phyloP scores from a whole-genome alignment of 1,139 yeast species.

The Hansenula sp. region DNA sequence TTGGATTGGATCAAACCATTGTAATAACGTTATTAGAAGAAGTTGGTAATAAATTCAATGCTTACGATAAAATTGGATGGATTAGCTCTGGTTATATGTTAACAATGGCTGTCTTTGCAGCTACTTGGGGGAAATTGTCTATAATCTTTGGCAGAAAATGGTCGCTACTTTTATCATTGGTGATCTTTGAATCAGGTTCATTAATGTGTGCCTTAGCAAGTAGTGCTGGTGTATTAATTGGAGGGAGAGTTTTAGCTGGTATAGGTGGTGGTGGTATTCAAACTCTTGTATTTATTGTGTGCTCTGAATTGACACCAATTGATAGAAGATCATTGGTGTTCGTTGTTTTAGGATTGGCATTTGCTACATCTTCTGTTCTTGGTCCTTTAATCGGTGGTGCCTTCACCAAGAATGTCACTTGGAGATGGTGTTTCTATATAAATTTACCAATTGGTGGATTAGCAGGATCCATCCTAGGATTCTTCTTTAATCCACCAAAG shows the following conservation, averaged over 20 bases:
- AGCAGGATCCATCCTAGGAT: slow-evolving; percentile 40
- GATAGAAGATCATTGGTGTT: slow-evolving; percentile 48
- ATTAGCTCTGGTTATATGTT: slow-evolving; percentile 54
- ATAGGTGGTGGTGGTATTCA: slow-evolving; percentile 71
- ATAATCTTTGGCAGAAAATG: slow-evolving; percentile 58
- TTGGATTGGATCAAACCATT: slow-evolving; percentile 69
- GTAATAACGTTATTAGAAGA: slow-evolving; percentile 53
- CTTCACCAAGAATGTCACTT: slow-evolving; percentile 52
- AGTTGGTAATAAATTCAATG: slow-evolving; percentile 49
- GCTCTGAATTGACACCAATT: slow-evolving; percentile 61
- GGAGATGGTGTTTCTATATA: slow-evolving; percentile 81
- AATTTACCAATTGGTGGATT: slow-evolving; percentile 67
- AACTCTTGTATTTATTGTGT: slow-evolving; percentile 52
- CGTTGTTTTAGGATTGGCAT: slow-evolving; percentile 47
- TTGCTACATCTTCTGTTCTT: slow-evolving; percentile 51
- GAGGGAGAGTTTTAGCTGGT: slow-evolving; percentile 69
- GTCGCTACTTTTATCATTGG: slow-evolving; percentile 44
- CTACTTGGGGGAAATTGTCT: slow-evolving; percentile 59
- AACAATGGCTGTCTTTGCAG: slow-evolving; percentile 54
- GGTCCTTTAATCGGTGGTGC: slow-evolving; percentile 75
- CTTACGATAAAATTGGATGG: slow-evolving; percentile 58
- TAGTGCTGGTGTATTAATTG: slow-evolving; percentile 58
- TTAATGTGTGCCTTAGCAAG: slow-evolving; percentile 53
- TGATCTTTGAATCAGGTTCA: slow-evolving; percentile 60
- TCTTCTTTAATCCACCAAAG: slow-evolving; percentile 55